Base-by-base conservation (phyloP, 2,329 filamentous ascomycete genomes). In the Chaetomium sp. region DNA sequence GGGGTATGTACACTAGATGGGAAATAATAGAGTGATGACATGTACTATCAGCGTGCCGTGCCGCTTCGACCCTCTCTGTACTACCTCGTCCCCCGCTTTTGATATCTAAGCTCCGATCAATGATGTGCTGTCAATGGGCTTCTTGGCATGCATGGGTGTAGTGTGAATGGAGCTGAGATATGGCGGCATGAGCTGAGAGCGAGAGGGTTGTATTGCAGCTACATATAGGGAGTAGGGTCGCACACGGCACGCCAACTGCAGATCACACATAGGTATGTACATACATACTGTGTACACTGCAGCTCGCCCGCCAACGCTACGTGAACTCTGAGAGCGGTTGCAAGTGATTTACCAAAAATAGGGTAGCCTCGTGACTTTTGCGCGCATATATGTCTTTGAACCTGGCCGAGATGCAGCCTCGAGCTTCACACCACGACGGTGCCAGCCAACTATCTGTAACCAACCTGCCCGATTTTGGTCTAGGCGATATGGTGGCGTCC, bases 201-300 rank as follows among this genome's bases (percentile, higher is more conserved):
- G 33, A 35, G 21, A 19, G 55, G 55, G 55, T 57, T 10, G 35
- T 38, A 45, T 13, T 57, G 55, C 35, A 33, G 51, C 33, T 23
- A n/a, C n/a, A n/a, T n/a, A n/a, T 8, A 54, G 8, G 7, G 29
- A 35, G 29, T 19, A 21, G 29, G 51, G 51, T 54, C 5, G 9
- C 29, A 54, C 21, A 29, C 51, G n/a, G 51, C 51, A 35, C 29
- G 6, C 16, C 29, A 54, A 5, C 29, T n/a, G 16, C 25, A 16
- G 13, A 51, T 21, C n/a, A n/a, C 49, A 9, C 6, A n/a, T n/a
- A n/a, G 4, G 29, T 31, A 31, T 8, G 29, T 31, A 31, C 29
- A 31, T 31, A 38, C 12, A 38, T 38, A 19, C 35, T 16, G 13
- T 16, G 16, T 16, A 42, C 38, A 42, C 16, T 42, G 38, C 38